Base-by-base conservation (phyloP, 495 filamentous ascomycete genomes). In the Hypoxylon rickii region DNA sequence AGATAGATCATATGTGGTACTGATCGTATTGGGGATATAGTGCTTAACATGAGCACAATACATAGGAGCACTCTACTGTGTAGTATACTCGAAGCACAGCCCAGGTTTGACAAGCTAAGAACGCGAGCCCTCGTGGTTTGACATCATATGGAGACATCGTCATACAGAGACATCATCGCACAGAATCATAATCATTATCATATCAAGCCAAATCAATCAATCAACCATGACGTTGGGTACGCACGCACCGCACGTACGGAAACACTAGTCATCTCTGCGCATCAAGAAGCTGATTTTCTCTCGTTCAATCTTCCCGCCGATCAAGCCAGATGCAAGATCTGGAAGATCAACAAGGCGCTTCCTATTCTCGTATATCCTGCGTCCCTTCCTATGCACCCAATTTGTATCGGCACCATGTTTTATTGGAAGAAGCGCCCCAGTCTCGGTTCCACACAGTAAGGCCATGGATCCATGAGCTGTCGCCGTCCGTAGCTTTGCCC, bases 311-410 rank as follows among this genome's bases (percentile, higher is more conserved):
- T 37, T 22, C 46, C 40, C 36, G 42, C 46, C 46, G 46, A 49
- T 51, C 52, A 39, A 43, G 57, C 40, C 24, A 51, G 44, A 61
- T 56, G 58, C 51, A 61, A 61, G 58, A 61, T 61, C 58, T 51
- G 13, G 42, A 40, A 44, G 57, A 61, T 55, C 51, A 61, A 10
- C 24, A 44, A 7, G 32, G 31, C 21, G 44, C 38, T 52, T 53
- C 31, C 24, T 29, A 10, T 29, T 29, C 24, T 29, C 10, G 43
- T 46, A 32, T 26, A 24, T 41, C 15, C 37, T 7, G n/a, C n/a
- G n/a, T n/a, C n/a, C n/a, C n/a, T n/a, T n/a, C n/a, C n/a, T n/a
- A 29, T 29, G 24, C 24, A 39, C n/a, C 33, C 22, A 5, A 24
- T 12, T 2, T 38, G 15, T 39, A 49, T 49, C 21, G 21, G 20